Evolutionary conservation across 108 stramenopile species (phyloP).

Genomic region (Cyclotella atomus): DNA sequence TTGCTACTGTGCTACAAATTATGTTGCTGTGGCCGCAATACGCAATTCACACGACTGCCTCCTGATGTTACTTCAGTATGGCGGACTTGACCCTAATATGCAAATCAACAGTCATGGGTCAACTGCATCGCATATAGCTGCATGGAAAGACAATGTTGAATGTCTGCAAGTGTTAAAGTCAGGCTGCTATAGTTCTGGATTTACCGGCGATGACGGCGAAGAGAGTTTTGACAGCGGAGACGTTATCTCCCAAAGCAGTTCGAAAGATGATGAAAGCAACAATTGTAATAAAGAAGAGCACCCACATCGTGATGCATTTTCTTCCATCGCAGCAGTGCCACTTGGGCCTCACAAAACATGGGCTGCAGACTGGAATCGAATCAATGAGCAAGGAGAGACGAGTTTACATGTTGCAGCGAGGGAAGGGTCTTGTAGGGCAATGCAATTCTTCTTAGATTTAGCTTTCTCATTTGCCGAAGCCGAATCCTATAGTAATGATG

Average conservation of each 20-base stretch:
- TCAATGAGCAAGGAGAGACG: slow-evolving; percentile 31
- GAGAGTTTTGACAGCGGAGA: slow-evolving; percentile 8
- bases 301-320: slow-evolving; percentile 5
- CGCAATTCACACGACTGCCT: slow-evolving; percentile 39
- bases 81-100: slow-evolving; percentile 38
- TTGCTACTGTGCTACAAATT: slow-evolving; percentile 34
- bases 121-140: slow-evolving; percentile 45
- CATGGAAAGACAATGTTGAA: slow-evolving; percentile 37
- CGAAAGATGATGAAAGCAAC: background rate
- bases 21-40: slow-evolving; percentile 40
- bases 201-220: background rate
- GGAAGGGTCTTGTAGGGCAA: slow-evolving; percentile 23
- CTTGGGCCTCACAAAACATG: slow-evolving; percentile 6
- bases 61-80: slow-evolving; percentile 26
- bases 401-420: slow-evolving; percentile 38
- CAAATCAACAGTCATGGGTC: slow-evolving; percentile 29
- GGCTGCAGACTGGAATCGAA: slow-evolving; percentile 30
- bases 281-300: background rate
- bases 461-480: slow-evolving; percentile 12
- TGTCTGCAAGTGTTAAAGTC: slow-evolving; percentile 31
- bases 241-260: background rate
- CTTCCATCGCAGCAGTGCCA: slow-evolving; percentile 6
- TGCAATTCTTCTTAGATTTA: slow-evolving; percentile 40
- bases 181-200: slow-evolving; percentile 14
- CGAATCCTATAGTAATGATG: slow-evolving; percentile 2